Evolutionary conservation across 345 rosid genomes (phyloP).

Genomic region (Syzygium aromaticum): DNA sequence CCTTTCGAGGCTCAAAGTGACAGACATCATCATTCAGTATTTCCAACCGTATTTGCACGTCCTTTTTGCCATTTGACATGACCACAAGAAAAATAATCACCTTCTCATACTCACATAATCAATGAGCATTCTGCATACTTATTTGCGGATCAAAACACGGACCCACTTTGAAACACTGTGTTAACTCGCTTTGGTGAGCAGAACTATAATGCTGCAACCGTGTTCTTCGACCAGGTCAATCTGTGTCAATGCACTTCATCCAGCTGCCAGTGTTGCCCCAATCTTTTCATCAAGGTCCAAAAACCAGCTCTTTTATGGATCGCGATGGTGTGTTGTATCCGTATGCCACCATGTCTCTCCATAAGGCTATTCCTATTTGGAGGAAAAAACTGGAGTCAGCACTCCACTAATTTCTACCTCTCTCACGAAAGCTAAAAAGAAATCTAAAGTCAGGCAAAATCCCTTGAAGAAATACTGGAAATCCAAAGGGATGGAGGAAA

Average conservation of each 20-base stretch:
- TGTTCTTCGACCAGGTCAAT: neutral
- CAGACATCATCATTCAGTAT: neutral
- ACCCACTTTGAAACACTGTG: neutral
- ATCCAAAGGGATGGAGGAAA: neutral
- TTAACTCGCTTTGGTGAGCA: neutral
- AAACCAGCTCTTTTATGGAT: slow-evolving; percentile 58
- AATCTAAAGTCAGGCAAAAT: neutral
- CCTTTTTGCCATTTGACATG: neutral
- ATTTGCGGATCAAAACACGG: neutral
- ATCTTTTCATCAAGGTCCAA: slow-evolving; percentile 27
- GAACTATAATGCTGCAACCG: neutral
- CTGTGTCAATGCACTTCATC: neutral
- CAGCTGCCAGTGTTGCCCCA: neutral
- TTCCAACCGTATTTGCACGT: neutral
- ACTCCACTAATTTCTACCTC: neutral
- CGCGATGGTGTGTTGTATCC: slow-evolving; percentile 56
- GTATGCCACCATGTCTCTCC: slow-evolving; percentile 62
- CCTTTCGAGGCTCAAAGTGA: neutral
- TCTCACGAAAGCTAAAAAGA: neutral
- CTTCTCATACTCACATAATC: neutral
- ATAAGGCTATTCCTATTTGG: slow-evolving; percentile 34
- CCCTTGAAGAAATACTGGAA: neutral
- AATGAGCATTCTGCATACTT: neutral
- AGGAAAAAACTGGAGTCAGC: slow-evolving; percentile 20
- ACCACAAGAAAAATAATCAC: neutral